These are phyloP conservation scores for Chrysoporthe deuterocubensis DNA, from an alignment of 2,329 filamentous ascomycete genomes.

Conservation along the genomic window DNA sequence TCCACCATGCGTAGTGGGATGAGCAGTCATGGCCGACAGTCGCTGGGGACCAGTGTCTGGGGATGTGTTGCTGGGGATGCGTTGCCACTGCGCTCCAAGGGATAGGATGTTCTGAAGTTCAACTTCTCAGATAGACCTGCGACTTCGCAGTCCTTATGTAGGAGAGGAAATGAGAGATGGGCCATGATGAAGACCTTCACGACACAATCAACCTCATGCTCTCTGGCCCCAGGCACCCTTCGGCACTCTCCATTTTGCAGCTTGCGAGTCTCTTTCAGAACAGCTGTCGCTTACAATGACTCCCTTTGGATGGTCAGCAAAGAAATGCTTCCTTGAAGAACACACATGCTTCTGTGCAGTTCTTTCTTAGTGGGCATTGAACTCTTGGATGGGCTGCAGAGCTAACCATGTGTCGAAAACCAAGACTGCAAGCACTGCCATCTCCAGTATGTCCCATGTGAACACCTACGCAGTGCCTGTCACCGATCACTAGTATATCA, in stretches of 20 bases:
- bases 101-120: slow-evolving; percentile 2
- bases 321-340: background rate
- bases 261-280: background rate
- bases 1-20: slow-evolving; percentile 8
- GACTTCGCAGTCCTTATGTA: background rate
- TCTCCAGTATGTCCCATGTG: background rate
- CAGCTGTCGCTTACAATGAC: background rate
- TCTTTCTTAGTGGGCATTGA: background rate
- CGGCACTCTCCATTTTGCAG: background rate
- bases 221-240: background rate
- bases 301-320: background rate
- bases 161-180: background rate
- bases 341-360: background rate
- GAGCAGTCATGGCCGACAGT: background rate
- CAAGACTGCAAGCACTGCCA: too few relatives aligned
- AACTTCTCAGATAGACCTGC: background rate
- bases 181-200: background rate
- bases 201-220: background rate
- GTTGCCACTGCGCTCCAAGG: background rate
- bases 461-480: background rate
- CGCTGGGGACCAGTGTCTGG: background rate
- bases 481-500: background rate
- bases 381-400: background rate
- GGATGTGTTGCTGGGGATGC: background rate
- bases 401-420: too few relatives aligned